phyloP scores from a whole-genome alignment of 2,329 filamentous ascomycete species.

The Alternaria postmessia region DNA sequence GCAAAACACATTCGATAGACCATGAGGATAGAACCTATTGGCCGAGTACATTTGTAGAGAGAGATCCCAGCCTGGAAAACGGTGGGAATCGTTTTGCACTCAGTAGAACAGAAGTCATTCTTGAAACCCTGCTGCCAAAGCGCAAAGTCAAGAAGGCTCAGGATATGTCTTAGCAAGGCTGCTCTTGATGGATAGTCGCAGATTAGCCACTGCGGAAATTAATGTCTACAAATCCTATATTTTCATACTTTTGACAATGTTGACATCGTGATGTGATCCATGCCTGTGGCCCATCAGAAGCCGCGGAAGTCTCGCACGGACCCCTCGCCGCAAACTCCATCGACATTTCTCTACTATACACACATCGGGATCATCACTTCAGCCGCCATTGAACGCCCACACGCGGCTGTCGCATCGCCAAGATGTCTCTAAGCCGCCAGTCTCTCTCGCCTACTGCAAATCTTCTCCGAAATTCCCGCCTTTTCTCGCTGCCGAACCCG shows the following conservation, averaged over 20 bases:
- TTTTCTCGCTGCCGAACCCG: conserved; percentile 85
- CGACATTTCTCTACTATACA: conserved; percentile 19
- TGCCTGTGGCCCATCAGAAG: conserved; percentile 17
- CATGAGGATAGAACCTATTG: neutral
- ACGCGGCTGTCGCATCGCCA: conserved; percentile 48
- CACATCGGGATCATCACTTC: conserved; percentile 28
- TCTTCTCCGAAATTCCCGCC: conserved; percentile 83
- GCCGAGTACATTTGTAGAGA: neutral
- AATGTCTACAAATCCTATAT: neutral
- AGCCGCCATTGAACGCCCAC: conserved; percentile 44
- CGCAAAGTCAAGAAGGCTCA: neutral
- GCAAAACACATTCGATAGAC: neutral
- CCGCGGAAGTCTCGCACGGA: conserved; percentile 26
- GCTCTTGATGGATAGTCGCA: neutral
- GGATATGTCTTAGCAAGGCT: neutral
- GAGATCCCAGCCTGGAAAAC: neutral
- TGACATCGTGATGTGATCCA: neutral
- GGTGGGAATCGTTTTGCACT: neutral
- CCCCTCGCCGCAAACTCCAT: conserved; percentile 21
- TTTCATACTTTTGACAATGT: neutral
- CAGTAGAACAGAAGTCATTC: neutral
- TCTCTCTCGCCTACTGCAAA: conserved; percentile 66
- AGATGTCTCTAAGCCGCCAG: conserved; percentile 47
- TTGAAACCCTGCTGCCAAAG: neutral
- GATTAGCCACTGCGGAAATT: neutral